Evolutionary conservation across 2,329 filamentous ascomycete species (phyloP).

Genomic region (Fusarium buharicum): DNA sequence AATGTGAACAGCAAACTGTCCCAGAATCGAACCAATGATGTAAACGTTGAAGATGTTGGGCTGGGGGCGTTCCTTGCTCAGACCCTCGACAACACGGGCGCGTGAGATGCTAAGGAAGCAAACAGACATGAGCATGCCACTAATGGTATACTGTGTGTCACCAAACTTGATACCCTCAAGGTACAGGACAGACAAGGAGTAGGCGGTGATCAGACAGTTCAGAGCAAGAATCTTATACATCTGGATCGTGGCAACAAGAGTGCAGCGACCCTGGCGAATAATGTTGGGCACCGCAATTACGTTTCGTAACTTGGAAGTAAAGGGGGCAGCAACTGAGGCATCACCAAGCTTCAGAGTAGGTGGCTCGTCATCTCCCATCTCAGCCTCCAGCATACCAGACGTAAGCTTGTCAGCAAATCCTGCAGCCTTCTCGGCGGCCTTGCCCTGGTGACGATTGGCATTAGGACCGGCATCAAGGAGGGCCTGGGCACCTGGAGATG

Average conservation of each 20-base stretch:
- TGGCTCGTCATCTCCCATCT: slow-evolving; percentile 88
- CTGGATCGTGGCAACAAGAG: slow-evolving; percentile 96
- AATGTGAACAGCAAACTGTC: slow-evolving; percentile 97
- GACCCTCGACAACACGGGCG: slow-evolving; percentile 91
- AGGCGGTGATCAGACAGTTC: slow-evolving; percentile 97
- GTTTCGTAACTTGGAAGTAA: slow-evolving; percentile 97
- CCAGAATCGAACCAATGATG: slow-evolving; percentile 96
- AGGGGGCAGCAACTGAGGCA: slow-evolving; percentile 95
- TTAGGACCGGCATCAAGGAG: slow-evolving; percentile 56
- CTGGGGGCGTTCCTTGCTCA: slow-evolving; percentile 97
- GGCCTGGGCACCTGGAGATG: slow-evolving; percentile 72
- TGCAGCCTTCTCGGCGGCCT: slow-evolving; percentile 76
- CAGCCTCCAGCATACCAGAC: slow-evolving; percentile 86
- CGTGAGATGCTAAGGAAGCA: slow-evolving; percentile 99
- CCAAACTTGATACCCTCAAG: slow-evolving; percentile 99
- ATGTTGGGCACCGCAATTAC: slow-evolving; percentile 98
- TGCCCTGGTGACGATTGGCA: slow-evolving; percentile 57
- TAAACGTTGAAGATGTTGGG: slow-evolving; percentile 99
- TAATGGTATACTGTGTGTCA: slow-evolving; percentile 97
- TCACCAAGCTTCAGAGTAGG: slow-evolving; percentile 97
- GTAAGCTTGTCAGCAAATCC: slow-evolving; percentile 88
- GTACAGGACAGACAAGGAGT: slow-evolving; percentile 95
- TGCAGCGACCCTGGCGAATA: slow-evolving; percentile 96
- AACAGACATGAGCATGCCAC: slow-evolving; percentile 99
- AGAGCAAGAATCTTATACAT: slow-evolving; percentile 99